These are phyloP conservation scores for Lactifluus hygrophoroides DNA, from an alignment of 768 basidiomycete species.

Conservation along the genomic window DNA sequence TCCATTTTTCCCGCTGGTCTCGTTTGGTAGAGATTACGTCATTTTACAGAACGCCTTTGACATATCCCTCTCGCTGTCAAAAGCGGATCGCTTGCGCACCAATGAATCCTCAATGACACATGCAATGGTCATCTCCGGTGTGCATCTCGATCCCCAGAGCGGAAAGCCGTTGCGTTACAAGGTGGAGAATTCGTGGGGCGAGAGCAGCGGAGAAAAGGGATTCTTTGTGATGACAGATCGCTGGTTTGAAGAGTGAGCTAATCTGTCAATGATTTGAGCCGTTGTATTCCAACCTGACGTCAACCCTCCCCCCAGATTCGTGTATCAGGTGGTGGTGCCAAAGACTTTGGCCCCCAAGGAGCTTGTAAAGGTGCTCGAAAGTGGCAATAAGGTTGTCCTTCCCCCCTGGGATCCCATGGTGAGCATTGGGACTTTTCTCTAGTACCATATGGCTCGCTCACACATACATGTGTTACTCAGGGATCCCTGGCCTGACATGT, in stretches of 20 bases:
- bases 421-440: slow-evolving; percentile 14
- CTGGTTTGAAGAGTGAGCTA: slow-evolving; percentile 91
- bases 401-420: slow-evolving; percentile 93
- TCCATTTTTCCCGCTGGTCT: not conserved
- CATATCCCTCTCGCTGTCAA: slow-evolving; percentile 69
- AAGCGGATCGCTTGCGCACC: slow-evolving; percentile 75
- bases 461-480: too few species aligned
- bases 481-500: slow-evolving; percentile 14
- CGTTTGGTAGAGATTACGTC: not conserved
- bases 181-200: slow-evolving; percentile 96
- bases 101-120: slow-evolving; percentile 92
- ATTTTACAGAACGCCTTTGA: slow-evolving; percentile 64
- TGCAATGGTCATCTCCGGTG: slow-evolving; percentile 90
- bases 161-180: slow-evolving; percentile 86
- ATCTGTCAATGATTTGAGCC: too few species aligned
- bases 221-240: slow-evolving; percentile 87
- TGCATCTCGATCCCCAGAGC: slow-evolving; percentile 63
- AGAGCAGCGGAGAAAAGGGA: slow-evolving; percentile 66
- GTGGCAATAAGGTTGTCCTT: slow-evolving; percentile 54
- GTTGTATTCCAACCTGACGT: too few species aligned
- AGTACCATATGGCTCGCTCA: not conserved
- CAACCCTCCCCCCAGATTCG: too few species aligned
- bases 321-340: slow-evolving; percentile 90
- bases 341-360: slow-evolving; percentile 71
- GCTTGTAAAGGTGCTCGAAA: slow-evolving; percentile 72